A percentile compares a stretch with the other conserved stretches of the same genome.
phyloP scores from a whole-genome alignment of 495 filamentous ascomycete species.

The Penicillium argentinense region DNA sequence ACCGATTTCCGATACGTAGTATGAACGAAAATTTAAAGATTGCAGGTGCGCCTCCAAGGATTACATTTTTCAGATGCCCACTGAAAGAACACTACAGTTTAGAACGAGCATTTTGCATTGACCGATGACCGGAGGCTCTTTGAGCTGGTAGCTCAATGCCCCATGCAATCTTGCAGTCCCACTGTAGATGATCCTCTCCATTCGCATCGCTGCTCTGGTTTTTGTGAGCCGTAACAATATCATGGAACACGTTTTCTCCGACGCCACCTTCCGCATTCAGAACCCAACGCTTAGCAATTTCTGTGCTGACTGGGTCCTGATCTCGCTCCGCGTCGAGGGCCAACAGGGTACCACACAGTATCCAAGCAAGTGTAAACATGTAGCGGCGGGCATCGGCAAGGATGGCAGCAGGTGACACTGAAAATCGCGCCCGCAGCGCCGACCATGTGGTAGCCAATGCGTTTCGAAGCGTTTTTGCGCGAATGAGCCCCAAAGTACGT shows the following conservation, averaged over 20 bases:
- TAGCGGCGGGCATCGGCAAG: conserved; percentile 35
- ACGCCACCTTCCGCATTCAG: conserved; percentile 28
- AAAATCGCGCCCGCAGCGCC: conserved; percentile 16
- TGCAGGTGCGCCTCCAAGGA: too few relatives aligned
- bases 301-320: conserved; percentile 24
- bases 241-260: conserved; percentile 31
- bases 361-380: conserved; percentile 40
- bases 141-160: conserved; percentile 27
- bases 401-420: conserved; percentile 7
- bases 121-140: conserved; percentile 29
- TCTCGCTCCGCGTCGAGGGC: conserved; percentile 33
- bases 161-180: conserved; percentile 38
- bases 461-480: conserved; percentile 2
- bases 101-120: conserved; percentile 19
- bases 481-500: conserved; percentile 31
- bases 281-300: conserved; percentile 38
- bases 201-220: neutral
- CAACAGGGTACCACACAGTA: conserved; percentile 29
- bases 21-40: too few relatives aligned
- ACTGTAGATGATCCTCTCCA: conserved; percentile 22
- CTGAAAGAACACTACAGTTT: too few relatives aligned
- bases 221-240: conserved; percentile 21
- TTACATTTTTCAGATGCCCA: too few relatives aligned
- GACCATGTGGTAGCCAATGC: conserved; percentile 21
- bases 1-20: too few relatives aligned